Conservation (phyloP, 768 basidiomycete species). For the Phanerochaete carnosa region DNA sequence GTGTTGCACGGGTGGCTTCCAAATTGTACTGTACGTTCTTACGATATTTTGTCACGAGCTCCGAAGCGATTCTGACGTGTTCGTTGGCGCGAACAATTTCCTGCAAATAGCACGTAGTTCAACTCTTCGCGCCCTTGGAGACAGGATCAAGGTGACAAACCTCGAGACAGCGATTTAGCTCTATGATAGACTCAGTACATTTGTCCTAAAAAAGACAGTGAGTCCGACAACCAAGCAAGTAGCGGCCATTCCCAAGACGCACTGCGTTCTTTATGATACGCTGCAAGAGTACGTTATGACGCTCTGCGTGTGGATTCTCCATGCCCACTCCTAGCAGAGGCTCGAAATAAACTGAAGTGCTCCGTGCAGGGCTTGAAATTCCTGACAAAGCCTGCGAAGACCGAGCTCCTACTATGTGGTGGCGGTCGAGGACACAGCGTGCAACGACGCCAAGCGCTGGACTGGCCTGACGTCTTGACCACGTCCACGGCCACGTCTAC, state of each 20-base stretch:
- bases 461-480: not conserved
- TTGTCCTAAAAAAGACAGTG: slow-evolving; percentile 58
- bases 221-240: not conserved
- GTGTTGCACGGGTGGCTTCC: slow-evolving; percentile 54
- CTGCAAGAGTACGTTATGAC: slow-evolving; percentile 86
- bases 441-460: not conserved
- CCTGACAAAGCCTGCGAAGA: too few species aligned
- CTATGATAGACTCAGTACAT: slow-evolving; percentile 86
- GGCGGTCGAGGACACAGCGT: not conserved
- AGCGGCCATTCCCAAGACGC: not conserved
- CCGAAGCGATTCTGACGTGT: slow-evolving; percentile 75
- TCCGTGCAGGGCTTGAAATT: too few species aligned
- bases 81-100: slow-evolving; percentile 79
- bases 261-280: slow-evolving; percentile 90
- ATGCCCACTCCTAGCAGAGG: too few species aligned
- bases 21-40: slow-evolving; percentile 94
- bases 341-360: too few species aligned
- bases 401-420: too few species aligned
- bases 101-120: slow-evolving; percentile 32
- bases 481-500: too few species aligned
- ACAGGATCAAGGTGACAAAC: slow-evolving; percentile 33
- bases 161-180: slow-evolving; percentile 86
- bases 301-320: slow-evolving; percentile 95
- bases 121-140: too few species aligned
- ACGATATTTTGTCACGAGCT: slow-evolving; percentile 82